These are phyloP conservation scores for Linderina pennispora DNA, from an alignment of 192 early-diverging fungal genomes.

Conservation along the genomic window DNA sequence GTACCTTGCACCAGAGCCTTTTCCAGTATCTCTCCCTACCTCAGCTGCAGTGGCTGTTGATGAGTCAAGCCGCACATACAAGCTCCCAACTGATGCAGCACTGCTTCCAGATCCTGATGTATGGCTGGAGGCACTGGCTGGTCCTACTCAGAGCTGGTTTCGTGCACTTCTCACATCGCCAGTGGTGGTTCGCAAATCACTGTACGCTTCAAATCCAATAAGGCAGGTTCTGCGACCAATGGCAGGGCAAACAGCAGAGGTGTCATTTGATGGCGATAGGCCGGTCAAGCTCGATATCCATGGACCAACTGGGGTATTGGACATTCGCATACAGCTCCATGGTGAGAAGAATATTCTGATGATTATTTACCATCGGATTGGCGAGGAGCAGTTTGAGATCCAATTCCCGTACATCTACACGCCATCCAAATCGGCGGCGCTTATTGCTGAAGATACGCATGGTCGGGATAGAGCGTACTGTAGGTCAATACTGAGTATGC, in stretches of 20 bases:
- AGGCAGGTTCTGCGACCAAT: slow-evolving; percentile 54
- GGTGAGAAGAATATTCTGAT: too few species aligned
- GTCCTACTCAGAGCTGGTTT: slow-evolving; percentile 69
- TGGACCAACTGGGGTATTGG: too few species aligned
- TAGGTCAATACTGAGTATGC: too few species aligned
- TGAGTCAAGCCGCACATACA: slow-evolving; percentile 3
- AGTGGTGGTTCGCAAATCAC: slow-evolving; percentile 60
- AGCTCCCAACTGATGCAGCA: neutral
- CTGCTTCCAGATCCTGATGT: slow-evolving; percentile 17
- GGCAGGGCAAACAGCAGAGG: slow-evolving; percentile 44
- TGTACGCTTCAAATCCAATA: slow-evolving; percentile 53
- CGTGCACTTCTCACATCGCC: slow-evolving; percentile 69
- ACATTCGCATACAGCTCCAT: too few species aligned
- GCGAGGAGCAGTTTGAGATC: too few species aligned
- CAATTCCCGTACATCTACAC: too few species aligned
- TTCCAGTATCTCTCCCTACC: neutral
- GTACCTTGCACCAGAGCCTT: slow-evolving; percentile 50
- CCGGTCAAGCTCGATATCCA: neutral
- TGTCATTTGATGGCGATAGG: neutral
- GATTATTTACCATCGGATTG: too few species aligned
- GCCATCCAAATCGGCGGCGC: too few species aligned
- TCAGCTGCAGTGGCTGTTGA: neutral
- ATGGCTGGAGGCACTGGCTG: slow-evolving; percentile 69
- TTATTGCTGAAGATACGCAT: too few species aligned
- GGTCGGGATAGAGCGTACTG: too few species aligned